Percentiles rank a stretch among this genome's conserved stretches.
These are phyloP conservation scores for Phytopythium helicoides DNA, from an alignment of 352 stramenopile species.

Conservation along the genomic window DNA sequence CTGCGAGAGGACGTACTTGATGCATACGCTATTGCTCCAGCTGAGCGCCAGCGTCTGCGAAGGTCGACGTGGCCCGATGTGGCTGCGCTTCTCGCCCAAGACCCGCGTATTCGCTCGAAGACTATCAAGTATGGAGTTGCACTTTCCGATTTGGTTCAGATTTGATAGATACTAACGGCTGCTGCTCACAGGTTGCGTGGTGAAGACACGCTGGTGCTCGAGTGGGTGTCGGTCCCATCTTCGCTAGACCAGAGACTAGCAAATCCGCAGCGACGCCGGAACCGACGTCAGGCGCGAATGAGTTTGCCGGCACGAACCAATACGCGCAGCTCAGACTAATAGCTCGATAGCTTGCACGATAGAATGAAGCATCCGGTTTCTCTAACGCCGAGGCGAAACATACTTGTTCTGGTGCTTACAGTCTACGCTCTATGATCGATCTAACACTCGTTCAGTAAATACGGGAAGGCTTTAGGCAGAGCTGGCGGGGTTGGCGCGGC, in stretches of 20 bases:
- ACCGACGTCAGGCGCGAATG: conserved; percentile 4
- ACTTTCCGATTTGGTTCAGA: not conserved
- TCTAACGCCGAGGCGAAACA: not conserved
- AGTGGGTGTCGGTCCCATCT: conserved; percentile 57
- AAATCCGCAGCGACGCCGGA: not conserved
- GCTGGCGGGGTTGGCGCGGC: conserved; percentile 24
- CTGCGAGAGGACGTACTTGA: conserved; percentile 66
- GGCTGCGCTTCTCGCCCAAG: conserved; percentile 42
- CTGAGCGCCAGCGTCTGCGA: conserved; percentile 31
- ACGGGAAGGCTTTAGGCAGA: not conserved
- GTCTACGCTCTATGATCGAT: conserved; percentile 1
- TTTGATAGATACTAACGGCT: conserved; percentile 7
- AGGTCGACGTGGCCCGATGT: conserved; percentile 62
- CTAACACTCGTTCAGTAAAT: conserved; percentile 1
- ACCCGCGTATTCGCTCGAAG: conserved; percentile 44
- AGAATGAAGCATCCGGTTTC: not conserved
- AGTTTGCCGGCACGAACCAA: conserved; percentile 3
- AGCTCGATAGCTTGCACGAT: not conserved
- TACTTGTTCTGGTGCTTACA: too few species aligned
- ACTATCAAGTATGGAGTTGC: conserved; percentile 36
- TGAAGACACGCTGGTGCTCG: conserved; percentile 51
- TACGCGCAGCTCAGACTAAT: not conserved
- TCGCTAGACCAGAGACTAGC: conserved; percentile 18
- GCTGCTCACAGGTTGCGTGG: conserved; percentile 26
- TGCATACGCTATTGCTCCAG: conserved; percentile 7